Evolutionary conservation across 179 eudicot species (phyloP).

Genomic region (Spergularia azorica): DNA sequence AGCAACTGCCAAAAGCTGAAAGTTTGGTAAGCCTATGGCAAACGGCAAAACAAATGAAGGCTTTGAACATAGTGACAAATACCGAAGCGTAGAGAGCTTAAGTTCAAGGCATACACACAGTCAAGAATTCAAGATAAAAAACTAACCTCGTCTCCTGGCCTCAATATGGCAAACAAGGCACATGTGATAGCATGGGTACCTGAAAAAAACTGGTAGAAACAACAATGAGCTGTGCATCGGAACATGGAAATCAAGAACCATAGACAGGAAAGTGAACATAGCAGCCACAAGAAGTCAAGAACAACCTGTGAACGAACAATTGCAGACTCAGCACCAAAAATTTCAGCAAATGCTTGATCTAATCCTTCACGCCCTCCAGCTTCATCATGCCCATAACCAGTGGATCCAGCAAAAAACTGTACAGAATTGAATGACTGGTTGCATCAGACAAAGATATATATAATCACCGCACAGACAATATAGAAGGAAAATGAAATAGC

Average conservation of each 20-base stretch:
- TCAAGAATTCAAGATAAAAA: constrained; percentile 9
- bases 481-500: not conserved
- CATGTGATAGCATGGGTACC: constrained; percentile 99
- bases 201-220: constrained; percentile 76
- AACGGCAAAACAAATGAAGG: constrained; percentile 10
- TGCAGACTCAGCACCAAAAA: constrained; percentile 95
- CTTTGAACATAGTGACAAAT: constrained; percentile 1
- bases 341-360: constrained; percentile 88
- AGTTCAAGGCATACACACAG: constrained; percentile 10
- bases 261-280: not conserved
- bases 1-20: constrained; percentile 97
- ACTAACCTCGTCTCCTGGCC: constrained; percentile 94
- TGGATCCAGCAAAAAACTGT: constrained; percentile 92
- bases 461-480: constrained; percentile 4
- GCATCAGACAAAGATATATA: not conserved
- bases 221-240: constrained; percentile 1
- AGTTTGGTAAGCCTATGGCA: constrained; percentile 33
- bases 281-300: not conserved
- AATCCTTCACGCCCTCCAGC: constrained; percentile 98
- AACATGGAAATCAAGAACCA: constrained; percentile 28
- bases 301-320: constrained; percentile 88
- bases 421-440: constrained; percentile 8
- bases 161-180: constrained; percentile 90
- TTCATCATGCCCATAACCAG: constrained; percentile 98
- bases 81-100: not conserved